Conservation (phyloP, 345 rosid species). For the Populus euphratica region DNA sequence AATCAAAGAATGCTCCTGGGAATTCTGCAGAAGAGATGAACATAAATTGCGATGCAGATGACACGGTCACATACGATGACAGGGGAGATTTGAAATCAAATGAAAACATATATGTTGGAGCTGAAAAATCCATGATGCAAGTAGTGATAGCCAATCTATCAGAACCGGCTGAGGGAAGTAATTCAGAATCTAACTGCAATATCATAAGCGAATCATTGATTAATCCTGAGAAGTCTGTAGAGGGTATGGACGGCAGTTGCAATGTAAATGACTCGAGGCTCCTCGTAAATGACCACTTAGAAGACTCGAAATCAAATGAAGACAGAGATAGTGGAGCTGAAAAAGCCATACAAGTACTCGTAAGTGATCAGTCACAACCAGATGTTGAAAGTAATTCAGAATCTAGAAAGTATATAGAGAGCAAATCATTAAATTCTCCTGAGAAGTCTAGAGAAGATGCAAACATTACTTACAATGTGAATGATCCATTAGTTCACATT, state of each 20-base stretch:
- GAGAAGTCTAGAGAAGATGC: slow-evolving; percentile 34
- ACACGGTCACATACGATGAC: neutral
- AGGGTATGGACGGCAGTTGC: slow-evolving; percentile 24
- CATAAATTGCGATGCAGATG: slow-evolving; percentile 16
- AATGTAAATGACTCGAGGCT: slow-evolving; percentile 14
- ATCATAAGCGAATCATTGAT: slow-evolving; percentile 17
- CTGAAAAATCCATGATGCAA: neutral
- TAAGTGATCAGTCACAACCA: slow-evolving; percentile 14
- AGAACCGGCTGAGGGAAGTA: neutral
- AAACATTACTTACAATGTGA: slow-evolving; percentile 23
- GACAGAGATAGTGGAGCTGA: slow-evolving; percentile 4
- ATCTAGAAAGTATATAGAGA: slow-evolving; percentile 15
- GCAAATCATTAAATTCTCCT: slow-evolving; percentile 7
- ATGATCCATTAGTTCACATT: slow-evolving; percentile 8
- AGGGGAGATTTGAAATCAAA: neutral
- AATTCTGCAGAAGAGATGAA: slow-evolving; percentile 37
- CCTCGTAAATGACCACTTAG: neutral
- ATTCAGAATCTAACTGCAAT: neutral
- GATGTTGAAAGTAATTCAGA: slow-evolving; percentile 26
- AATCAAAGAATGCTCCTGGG: slow-evolving; percentile 18
- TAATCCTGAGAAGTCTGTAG: slow-evolving; percentile 29
- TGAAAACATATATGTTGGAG: neutral
- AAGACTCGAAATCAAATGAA: slow-evolving; percentile 2
- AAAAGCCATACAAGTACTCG: neutral
- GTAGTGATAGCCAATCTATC: neutral